Evolutionary conservation across 129 eudicot genomes (phyloP).

Genomic region (Helianthus tuberosus): DNA sequence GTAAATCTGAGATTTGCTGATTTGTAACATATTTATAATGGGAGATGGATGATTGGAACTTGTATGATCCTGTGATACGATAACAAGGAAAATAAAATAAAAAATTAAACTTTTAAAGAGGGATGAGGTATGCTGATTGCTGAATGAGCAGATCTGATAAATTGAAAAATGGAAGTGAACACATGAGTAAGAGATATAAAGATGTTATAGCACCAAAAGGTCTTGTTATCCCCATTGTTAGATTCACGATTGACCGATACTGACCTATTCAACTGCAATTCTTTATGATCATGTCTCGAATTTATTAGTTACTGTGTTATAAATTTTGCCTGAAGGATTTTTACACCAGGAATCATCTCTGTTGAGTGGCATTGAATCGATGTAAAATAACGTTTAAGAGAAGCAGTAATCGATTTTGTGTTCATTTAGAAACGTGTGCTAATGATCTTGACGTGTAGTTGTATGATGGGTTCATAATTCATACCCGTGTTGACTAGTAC

Average conservation of each 20-base stretch:
- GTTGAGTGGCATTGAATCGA: background rate
- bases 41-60: too few relatives aligned
- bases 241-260: background rate
- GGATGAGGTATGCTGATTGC: too few relatives aligned
- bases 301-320: background rate
- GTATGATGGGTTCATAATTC: background rate
- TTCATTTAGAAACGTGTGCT: background rate
- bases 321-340: background rate
- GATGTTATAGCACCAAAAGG: background rate
- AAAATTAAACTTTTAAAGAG: too few relatives aligned
- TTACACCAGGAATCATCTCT: background rate
- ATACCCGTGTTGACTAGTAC: background rate
- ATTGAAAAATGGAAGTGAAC: background rate
- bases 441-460: conserved; percentile 4
- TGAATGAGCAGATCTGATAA: background rate
- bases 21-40: too few relatives aligned
- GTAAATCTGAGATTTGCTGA: too few relatives aligned
- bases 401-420: background rate
- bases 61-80: too few relatives aligned
- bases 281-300: background rate
- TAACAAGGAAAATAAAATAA: too few relatives aligned
- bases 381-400: background rate
- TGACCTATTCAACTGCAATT: background rate
- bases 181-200: background rate
- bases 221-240: background rate